Base-by-base conservation (phyloP, 345 rosid genomes). In the Populus nigra region DNA sequence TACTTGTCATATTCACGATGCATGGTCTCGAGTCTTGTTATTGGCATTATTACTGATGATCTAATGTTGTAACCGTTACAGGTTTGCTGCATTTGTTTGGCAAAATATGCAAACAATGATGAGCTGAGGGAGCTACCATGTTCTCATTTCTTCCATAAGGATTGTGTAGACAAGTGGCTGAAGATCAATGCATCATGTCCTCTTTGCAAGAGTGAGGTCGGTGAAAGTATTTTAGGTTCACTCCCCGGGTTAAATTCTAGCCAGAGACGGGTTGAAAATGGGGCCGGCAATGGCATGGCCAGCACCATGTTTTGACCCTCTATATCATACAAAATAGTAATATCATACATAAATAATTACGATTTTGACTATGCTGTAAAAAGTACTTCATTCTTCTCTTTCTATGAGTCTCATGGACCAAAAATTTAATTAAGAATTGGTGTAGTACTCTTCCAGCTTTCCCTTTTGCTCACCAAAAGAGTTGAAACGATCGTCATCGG, bases 31-130 rank as follows among this genome's bases (percentile, higher is more conserved):
- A 13, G 3, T 10, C 18, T 2, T 65, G 31, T 22, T 80, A 53
- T 76, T 71, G 39, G 17, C 11, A 71, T 45, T 65, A 27, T 18
- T 31, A 27, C 31, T 77, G 61, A 35, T 76, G 35, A 62, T 23
- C 3, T n/a, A n/a, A 57, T 57, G 18, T 18, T 69, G 41, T 65
- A 22, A 45, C 10, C 29, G 11, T 61, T 43, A 27, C 86, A 94
- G 98, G 93, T 88, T 65, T 96, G 99, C 86, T 96, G 99, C 89
- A 93, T 93, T 80, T 96, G 99, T 83, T 86, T 96, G 86, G 97
- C 96, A 16, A 96, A 89, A 72, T 96, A 92, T 74, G 91, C 90
- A n/a, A 91, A 96, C 84, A 93, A 93, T 13, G 99, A 93, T 13
- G 99, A 96, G 85, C 84, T 96, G 81, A 88, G 93, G 82, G 99